Base-by-base conservation (phyloP, 768 basidiomycete genomes). In the Suillus luteus region DNA sequence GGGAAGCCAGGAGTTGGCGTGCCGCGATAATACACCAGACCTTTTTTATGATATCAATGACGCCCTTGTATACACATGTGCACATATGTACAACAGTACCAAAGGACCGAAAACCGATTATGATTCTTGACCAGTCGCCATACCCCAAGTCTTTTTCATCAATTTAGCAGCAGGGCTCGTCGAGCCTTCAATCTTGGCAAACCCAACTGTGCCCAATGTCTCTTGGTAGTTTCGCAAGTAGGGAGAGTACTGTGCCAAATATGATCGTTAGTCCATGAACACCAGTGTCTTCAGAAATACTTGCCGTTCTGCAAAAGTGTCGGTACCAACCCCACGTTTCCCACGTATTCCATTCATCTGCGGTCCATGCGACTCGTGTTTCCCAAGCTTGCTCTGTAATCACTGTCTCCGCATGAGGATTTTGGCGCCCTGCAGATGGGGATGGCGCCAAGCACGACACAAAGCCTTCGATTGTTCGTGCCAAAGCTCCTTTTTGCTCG, bases 301-400 rank as follows among this genome's bases (percentile, higher is more conserved):
- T 66, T 61, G 95, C 94, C 74, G 78, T 82, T 70, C 93, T 82
- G 75, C 91, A 92, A 78, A 94, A 95, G 69, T 96, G 92, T 64
- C 91, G 81, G 68, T 91, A 95, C 94, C 94, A 96, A 2, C 91
- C 88, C 90, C 92, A 94, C 0, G 89, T 91, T 77, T 92, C 88
- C 93, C 92, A 95, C 1, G 84, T 81, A 70, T 84, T 83, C 94
- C 94, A 96, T 61, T 91, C 88, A 33, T 86, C 85, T 43, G 85
- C 82, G 24, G 80, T 81, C 92, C 92, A 94, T 37, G 78, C 82
- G 1, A 79, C 80, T 27, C 91, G 88, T 49, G 84, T 84, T 40
- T 86, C 81, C 93, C 93, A 95, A 0, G 86, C 84, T 5, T 82
- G 78, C 67, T 87, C 86, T 4, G 81, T 81, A 35, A 95, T 83